These are phyloP conservation scores for Annona cherimola DNA, from an alignment of 164 flowering plant species.

Conservation along the genomic window DNA sequence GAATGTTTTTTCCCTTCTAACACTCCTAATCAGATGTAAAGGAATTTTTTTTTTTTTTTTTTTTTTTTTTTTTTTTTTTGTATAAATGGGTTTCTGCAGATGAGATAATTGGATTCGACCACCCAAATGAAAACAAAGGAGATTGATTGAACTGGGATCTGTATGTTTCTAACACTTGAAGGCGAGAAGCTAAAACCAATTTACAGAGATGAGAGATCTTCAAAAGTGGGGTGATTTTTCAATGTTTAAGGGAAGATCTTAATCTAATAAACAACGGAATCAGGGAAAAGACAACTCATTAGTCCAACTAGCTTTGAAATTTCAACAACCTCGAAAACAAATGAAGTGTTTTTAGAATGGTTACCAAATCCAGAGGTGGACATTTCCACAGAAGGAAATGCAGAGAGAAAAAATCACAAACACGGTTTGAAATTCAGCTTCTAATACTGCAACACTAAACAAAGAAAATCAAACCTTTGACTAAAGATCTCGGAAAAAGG, in stretches of 20 bases:
- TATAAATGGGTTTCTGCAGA: background rate
- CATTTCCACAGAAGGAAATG: background rate
- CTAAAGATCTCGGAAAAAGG: background rate
- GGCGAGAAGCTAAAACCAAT: background rate
- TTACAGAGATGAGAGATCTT: too few relatives aligned
- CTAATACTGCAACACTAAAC: background rate
- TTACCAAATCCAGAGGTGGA: background rate
- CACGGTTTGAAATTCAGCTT: background rate
- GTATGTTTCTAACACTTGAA: background rate
- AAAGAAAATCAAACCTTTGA: conserved; percentile 1
- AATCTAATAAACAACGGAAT: background rate
- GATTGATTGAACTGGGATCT: background rate
- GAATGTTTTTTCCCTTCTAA: background rate
- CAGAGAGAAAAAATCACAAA: background rate
- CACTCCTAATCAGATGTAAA: background rate
- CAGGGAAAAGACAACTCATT: background rate
- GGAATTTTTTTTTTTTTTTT: too few relatives aligned
- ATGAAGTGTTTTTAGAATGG: too few relatives aligned
- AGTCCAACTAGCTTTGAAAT: background rate
- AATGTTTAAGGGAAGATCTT: background rate
- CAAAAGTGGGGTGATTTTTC: background rate
- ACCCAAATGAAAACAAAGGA: background rate
- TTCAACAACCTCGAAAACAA: background rate
- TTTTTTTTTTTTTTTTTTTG: too few relatives aligned
- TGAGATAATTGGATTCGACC: background rate